Conservation (phyloP, 2,329 filamentous ascomycete species). For the Colletotrichum navitas region DNA sequence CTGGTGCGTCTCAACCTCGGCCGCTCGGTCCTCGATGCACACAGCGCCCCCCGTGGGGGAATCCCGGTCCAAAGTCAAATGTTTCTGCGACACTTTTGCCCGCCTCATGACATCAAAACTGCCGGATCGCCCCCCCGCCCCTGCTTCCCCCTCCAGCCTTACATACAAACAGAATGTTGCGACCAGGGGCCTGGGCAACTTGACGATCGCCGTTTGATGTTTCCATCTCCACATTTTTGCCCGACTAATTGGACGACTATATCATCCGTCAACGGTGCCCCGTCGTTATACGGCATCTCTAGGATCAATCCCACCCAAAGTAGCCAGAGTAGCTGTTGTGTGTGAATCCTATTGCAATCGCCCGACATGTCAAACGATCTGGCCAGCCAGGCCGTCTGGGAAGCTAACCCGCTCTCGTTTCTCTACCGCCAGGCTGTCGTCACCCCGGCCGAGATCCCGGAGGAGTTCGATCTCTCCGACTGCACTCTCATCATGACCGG, state of each 20-base stretch:
- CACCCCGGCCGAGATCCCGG: slow-evolving; percentile 34
- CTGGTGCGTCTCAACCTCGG: slow-evolving; percentile 38
- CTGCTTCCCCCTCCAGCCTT: slow-evolving; percentile 9
- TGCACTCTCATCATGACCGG: slow-evolving; percentile 57
- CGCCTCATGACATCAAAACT: slow-evolving; percentile 26
- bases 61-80: slow-evolving; percentile 32
- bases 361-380: slow-evolving; percentile 38
- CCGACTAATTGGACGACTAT: slow-evolving; percentile 23
- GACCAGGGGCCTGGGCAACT: slow-evolving; percentile 25
- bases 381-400: slow-evolving; percentile 36
- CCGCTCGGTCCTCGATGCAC: slow-evolving; percentile 36
- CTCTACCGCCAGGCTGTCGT: slow-evolving; percentile 36
- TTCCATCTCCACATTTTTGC: slow-evolving; percentile 35
- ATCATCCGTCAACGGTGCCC: slow-evolving; percentile 8
- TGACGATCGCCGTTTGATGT: slow-evolving; percentile 27
- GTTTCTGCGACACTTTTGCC: slow-evolving; percentile 21
- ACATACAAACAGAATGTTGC: slow-evolving; percentile 1
- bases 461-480: slow-evolving; percentile 39
- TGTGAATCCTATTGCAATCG: not conserved
- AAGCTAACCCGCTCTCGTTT: slow-evolving; percentile 39
- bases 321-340: not conserved
- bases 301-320: too few relatives aligned
- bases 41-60: slow-evolving; percentile 35
- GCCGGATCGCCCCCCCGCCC: not conserved
- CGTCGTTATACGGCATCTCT: not conserved